Evolutionary conservation across 768 basidiomycete species (phyloP), one percentile per base, ranked within the genome.

Genomic region (Tylopilus subfusipes): DNA sequence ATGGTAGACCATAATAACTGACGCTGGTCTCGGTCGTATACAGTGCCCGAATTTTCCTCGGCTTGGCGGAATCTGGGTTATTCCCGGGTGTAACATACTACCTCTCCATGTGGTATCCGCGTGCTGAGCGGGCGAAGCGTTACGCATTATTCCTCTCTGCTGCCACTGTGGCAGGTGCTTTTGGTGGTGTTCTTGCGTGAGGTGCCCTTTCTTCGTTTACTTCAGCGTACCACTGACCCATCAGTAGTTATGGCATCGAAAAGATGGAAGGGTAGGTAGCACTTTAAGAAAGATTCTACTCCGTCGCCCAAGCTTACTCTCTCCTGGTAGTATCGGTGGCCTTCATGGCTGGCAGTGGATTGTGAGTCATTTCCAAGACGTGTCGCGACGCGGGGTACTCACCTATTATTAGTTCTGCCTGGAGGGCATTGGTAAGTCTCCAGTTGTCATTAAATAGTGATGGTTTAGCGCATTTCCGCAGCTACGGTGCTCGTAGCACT

Each of bases 71-170:
- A 56, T 70, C 74, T 29, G 80, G 81, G 42, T 58, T 78, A 11
- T 67, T 73, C 48, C 72, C 75, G 0, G 73, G 73, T 3, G 63
- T 76, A 46, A 62, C 71, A 14, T 79, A 70, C 55, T 75, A 73
- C 30, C 63, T 83, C 30, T 80, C 80, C 3, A 66, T 78, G 44
- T 86, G 83, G 83, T 82, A 88, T 64, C 76, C 81, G 10, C 72
- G 79, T 40, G 68, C 72, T 38, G 84, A 85, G 60, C 79, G 79
- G 42, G 82, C 78, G 13, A 69, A 69, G 55, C 78, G 84, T 34
- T 73, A 82, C 33, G 81, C 84, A 2, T 65, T 84, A 16, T 85
- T 86, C 73, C 77, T 79, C 66, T 78, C 78, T 16, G 80, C 81
- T 45, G 81, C 82, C 16, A 83, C 81, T 2, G 55, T 80, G 43